phyloP scores from a whole-genome alignment of 768 basidiomycete species.

The Lactarius hatsudake region DNA sequence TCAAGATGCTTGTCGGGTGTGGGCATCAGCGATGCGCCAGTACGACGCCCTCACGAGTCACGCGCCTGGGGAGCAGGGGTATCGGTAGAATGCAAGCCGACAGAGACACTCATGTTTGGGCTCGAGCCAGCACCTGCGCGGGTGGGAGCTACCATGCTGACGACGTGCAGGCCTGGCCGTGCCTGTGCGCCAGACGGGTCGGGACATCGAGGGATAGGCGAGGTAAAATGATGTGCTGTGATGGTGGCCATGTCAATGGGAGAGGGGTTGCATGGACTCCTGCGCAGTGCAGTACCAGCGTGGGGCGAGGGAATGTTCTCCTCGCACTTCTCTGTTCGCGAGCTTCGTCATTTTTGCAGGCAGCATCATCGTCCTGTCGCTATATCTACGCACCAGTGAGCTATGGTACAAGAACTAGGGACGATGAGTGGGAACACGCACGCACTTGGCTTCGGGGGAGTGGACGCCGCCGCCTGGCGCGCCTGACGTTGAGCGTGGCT shows the following conservation, averaged over 20 bases:
- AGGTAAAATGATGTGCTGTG: constrained; percentile 52
- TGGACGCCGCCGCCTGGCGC: no score
- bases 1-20: constrained; percentile 87
- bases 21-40: constrained; percentile 95
- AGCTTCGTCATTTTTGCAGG: no score
- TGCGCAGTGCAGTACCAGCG: constrained; percentile 79
- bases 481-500: no score
- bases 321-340: no score
- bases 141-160: constrained; percentile 84
- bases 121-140: constrained; percentile 73
- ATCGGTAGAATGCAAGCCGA: constrained; percentile 57
- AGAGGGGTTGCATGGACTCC: constrained; percentile 44
- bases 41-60: constrained; percentile 73
- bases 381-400: no score
- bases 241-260: constrained; percentile 38
- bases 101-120: constrained; percentile 73
- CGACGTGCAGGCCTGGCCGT: constrained; percentile 77
- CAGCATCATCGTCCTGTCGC: no score
- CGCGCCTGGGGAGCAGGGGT: constrained; percentile 42
- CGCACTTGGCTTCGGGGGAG: no score
- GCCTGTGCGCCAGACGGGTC: constrained; percentile 57
- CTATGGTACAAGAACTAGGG: no score
- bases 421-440: no score
- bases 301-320: constrained; percentile 44
- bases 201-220: constrained; percentile 57